Conservation (phyloP, 2,329 filamentous ascomycete genomes). For the Neofusicoccum cordaticola region DNA sequence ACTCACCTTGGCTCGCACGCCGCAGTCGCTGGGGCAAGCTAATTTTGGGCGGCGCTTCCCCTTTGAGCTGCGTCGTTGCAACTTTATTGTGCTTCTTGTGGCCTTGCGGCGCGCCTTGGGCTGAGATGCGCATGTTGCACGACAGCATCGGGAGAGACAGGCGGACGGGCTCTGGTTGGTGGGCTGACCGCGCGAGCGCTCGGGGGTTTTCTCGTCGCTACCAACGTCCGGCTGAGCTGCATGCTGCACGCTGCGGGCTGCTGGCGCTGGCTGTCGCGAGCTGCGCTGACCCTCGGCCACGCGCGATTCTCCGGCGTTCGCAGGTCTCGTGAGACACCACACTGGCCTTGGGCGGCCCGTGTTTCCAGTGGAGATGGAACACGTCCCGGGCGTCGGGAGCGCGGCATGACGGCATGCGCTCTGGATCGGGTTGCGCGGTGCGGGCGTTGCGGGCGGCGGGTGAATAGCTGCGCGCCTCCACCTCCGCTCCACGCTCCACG, state of each 20-base stretch:
- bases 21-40: neutral
- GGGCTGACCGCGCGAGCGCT: too few species aligned
- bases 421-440: neutral
- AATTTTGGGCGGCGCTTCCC: constrained; percentile 9
- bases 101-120: neutral
- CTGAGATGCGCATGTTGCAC: constrained; percentile 2
- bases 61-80: constrained; percentile 1
- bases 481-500: neutral
- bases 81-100: neutral
- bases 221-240: too few species aligned
- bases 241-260: too few species aligned
- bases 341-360: too few species aligned
- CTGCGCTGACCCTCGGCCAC: too few species aligned
- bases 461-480: neutral
- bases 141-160: neutral
- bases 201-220: too few species aligned
- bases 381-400: neutral
- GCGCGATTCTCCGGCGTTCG: neutral
- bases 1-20: neutral
- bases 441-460: neutral
- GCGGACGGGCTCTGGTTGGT: too few species aligned
- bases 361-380: neutral
- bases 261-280: too few species aligned
- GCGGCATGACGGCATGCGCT: neutral
- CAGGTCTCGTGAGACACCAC: neutral